Evolutionary conservation across 495 filamentous ascomycete species (phyloP).

Genomic region (Tuber brumale): DNA sequence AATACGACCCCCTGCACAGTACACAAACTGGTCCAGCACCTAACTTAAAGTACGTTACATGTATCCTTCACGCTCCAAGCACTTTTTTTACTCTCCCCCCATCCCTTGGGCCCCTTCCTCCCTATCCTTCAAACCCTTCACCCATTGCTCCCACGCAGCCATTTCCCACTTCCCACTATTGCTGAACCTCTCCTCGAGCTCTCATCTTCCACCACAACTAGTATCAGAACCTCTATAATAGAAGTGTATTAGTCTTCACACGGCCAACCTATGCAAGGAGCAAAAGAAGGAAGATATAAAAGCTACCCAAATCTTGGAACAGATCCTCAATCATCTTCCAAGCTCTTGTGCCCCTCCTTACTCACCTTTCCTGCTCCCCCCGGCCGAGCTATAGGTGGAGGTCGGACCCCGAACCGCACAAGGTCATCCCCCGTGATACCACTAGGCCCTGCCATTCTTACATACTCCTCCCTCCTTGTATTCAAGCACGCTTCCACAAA

Average conservation of each 20-base stretch:
- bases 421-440: neutral
- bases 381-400: neutral
- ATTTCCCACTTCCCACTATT: neutral
- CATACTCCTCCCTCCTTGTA: neutral
- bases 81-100: neutral
- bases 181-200: neutral
- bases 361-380: neutral
- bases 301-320: neutral
- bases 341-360: neutral
- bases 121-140: neutral
- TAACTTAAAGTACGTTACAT: neutral
- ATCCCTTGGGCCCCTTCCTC: neutral
- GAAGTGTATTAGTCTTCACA: neutral
- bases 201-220: neutral
- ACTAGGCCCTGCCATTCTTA: neutral
- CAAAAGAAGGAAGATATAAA: neutral
- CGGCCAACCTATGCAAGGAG: neutral
- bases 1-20: neutral
- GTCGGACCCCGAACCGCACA: neutral
- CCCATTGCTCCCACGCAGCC: neutral
- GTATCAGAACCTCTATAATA: neutral
- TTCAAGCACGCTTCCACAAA: slow-evolving; percentile 9
- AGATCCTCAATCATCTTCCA: neutral
- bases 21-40: neutral
- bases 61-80: neutral